These are phyloP conservation scores for Grosmannia huntii DNA, from an alignment of 2,329 filamentous ascomycete species.

Conservation along the genomic window DNA sequence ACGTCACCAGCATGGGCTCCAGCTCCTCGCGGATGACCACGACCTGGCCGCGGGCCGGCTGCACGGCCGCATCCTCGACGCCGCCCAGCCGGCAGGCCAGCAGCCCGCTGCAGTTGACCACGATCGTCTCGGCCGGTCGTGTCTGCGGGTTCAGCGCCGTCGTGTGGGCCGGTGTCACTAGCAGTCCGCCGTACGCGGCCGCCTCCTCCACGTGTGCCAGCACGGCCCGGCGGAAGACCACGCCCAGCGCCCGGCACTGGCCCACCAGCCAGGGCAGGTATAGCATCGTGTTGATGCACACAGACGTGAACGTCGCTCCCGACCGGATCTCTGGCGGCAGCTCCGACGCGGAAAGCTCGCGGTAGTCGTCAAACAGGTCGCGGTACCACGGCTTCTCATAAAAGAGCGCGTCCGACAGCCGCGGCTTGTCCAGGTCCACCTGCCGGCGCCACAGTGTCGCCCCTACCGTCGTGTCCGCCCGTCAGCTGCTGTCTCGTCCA, in stretches of 20 bases:
- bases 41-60: conserved; percentile 70
- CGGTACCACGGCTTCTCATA: conserved; percentile 61
- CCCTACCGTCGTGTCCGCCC: conserved; percentile 21
- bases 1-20: conserved; percentile 54
- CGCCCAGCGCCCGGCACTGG: conserved; percentile 63
- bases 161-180: not conserved
- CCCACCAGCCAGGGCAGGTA: conserved; percentile 80
- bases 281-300: conserved; percentile 82
- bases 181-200: conserved; percentile 34
- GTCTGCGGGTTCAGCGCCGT: conserved; percentile 36
- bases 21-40: conserved; percentile 73
- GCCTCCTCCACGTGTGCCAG: conserved; percentile 66
- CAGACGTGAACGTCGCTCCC: conserved; percentile 64
- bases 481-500: not conserved
- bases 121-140: conserved; percentile 32
- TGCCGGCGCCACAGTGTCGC: conserved; percentile 38
- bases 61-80: conserved; percentile 60
- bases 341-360: conserved; percentile 41
- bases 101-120: conserved; percentile 80
- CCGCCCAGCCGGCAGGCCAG: conserved; percentile 65
- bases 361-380: conserved; percentile 58
- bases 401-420: conserved; percentile 53
- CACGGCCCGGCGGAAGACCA: conserved; percentile 49
- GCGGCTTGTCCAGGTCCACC: conserved; percentile 44
- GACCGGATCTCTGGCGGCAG: conserved; percentile 55